Base-by-base conservation (phyloP, 2,329 filamentous ascomycete species). In the Clonostachys byssicola region DNA sequence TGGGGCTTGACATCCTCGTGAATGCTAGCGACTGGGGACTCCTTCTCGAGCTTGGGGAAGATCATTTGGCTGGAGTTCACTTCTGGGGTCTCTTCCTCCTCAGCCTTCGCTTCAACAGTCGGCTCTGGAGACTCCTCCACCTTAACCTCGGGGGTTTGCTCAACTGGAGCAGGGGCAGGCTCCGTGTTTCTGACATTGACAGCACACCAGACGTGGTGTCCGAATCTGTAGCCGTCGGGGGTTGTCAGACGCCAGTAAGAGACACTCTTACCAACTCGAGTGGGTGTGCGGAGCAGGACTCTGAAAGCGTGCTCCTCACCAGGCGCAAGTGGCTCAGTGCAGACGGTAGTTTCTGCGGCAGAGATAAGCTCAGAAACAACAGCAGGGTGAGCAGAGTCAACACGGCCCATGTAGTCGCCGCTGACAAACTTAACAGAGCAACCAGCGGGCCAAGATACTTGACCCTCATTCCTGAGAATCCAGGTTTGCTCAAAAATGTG, bases 241-340 rank as follows among this genome's bases (percentile, higher is more conserved):
- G 89, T 84, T 57, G 92, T 95, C 54, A 99, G 74, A 52, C 92
- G 91, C 94, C 94, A 99, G 78, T 96, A 96, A 2, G 94, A 97
- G 60, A 96, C 94, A 50, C 85, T 78, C 65, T 86, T 88, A 47
- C 47, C 92, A 47, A 82, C 70, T 43, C 88, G 87, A 45, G 74
- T 68, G 14, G 92, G 91, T 16, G 90, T 89, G 65, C 90, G 89
- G 65, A 99, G 83, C 40, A 86, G 73, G 35, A 96, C 88, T 36
- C 87, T 89, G 73, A 99, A 99, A 18, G 85, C 74, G 50, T 84
- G 81, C 57, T 86, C 81, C 62, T 92, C 80, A 33, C 89, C 90
- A 36, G 88, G 83, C 45, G 80, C 76, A 38, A 97, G 76, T 17
- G 84, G 69, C 23, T 77, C 74, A 51, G 82, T 80, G 63, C 89